Conservation (phyloP, 768 basidiomycete genomes). For the Suillus subluteus region DNA sequence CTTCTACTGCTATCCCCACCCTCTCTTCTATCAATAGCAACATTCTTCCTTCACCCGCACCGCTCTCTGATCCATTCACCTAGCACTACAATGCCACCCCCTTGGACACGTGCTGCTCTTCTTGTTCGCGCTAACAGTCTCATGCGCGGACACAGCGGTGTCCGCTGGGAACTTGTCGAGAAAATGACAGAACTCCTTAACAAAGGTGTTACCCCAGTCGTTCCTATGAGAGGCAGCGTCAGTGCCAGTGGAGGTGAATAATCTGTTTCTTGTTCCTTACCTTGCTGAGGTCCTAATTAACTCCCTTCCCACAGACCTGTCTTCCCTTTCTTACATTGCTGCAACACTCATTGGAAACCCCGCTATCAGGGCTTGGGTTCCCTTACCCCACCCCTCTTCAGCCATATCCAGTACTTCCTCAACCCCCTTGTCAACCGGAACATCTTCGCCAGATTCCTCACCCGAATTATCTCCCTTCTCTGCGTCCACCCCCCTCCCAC, state of each 20-base stretch:
- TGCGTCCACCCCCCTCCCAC: conserved; percentile 42
- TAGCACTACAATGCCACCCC: conserved; percentile 79
- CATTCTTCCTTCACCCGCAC: conserved; percentile 40
- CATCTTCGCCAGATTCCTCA: neutral
- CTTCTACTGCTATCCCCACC: conserved; percentile 14
- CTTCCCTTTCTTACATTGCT: conserved; percentile 83
- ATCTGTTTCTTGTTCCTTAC: neutral
- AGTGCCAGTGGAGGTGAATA: conserved; percentile 77
- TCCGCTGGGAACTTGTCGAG: conserved; percentile 79
- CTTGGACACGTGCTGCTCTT: conserved; percentile 89
- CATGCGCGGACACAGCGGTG: conserved; percentile 85
- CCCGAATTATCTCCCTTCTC: conserved; percentile 29
- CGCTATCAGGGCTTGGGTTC: conserved; percentile 70
- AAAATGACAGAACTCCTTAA: conserved; percentile 75
- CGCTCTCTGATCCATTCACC: conserved; percentile 69
- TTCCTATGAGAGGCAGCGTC: conserved; percentile 83
- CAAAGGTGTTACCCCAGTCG: conserved; percentile 75
- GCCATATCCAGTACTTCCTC: conserved; percentile 9
- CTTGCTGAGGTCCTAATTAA: conserved; percentile 17
- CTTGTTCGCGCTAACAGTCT: conserved; percentile 88
- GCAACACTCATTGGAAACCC: conserved; percentile 81
- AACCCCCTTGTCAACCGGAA: conserved; percentile 5
- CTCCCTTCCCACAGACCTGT: conserved; percentile 53
- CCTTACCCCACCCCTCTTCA: conserved; percentile 27
- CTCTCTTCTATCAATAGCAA: neutral